Evolutionary conservation across 179 eudicot species (phyloP).

Genomic region (Drosera spatulata): DNA sequence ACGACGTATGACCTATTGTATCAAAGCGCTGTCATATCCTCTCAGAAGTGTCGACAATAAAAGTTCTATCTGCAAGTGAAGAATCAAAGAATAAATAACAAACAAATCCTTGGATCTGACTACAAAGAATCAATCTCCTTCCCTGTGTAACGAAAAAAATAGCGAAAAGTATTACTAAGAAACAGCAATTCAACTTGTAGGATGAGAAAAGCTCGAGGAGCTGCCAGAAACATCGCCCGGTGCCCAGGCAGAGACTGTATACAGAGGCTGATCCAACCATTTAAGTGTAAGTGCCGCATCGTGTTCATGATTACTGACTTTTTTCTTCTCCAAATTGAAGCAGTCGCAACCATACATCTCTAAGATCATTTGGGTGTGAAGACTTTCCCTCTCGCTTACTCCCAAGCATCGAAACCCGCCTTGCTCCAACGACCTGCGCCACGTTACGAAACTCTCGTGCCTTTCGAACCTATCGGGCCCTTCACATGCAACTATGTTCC

Average conservation of each 20-base stretch:
- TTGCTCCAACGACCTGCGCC: constrained; percentile 54
- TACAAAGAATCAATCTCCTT: constrained; percentile 31
- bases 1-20: too few relatives aligned
- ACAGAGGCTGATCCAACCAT: constrained; percentile 83
- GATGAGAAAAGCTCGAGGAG: constrained; percentile 47
- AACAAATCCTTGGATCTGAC: constrained; percentile 10
- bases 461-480: constrained; percentile 78
- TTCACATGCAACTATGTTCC: constrained; percentile 82
- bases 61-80: constrained; percentile 25
- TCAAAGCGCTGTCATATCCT: too few relatives aligned
- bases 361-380: constrained; percentile 67
- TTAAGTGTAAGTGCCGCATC: constrained; percentile 37
- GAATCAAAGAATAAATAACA: constrained; percentile 29
- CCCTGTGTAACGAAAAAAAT: constrained; percentile 8
- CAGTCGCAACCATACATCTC: constrained; percentile 54
- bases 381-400: constrained; percentile 44
- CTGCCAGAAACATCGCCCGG: constrained; percentile 38
- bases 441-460: constrained; percentile 52
- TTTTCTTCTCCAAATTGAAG: constrained; percentile 40
- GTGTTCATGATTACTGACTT: neutral
- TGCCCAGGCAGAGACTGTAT: constrained; percentile 71
- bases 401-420: constrained; percentile 50
- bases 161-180: constrained; percentile 2
- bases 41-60: neutral
- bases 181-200: constrained; percentile 13